A percentile compares a stretch with the other conserved stretches of the same genome.
Conservation (phyloP, 257 asterid species). For the Nicotiana paniculata region DNA sequence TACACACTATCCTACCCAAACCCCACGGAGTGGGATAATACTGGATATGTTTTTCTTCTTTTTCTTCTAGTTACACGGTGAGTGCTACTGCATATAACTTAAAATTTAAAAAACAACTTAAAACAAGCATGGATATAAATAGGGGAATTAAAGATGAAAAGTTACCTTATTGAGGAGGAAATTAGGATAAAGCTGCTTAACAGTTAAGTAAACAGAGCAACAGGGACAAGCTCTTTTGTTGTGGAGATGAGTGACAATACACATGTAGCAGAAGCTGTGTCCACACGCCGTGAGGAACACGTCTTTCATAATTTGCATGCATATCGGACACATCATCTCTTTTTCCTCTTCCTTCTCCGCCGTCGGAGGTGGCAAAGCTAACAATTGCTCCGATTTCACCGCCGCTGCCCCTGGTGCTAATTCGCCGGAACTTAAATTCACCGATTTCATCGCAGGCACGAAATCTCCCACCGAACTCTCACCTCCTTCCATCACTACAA, state of each 20-base stretch:
- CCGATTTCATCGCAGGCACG: conserved; percentile 48
- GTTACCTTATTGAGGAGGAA: conserved; percentile 81
- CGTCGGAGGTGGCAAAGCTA: background rate
- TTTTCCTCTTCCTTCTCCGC: conserved; percentile 36
- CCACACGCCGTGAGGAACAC: conserved; percentile 86
- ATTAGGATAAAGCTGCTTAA: conserved; percentile 69
- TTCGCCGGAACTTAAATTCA: conserved; percentile 10
- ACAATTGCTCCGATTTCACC: background rate
- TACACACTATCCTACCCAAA: too few relatives aligned
- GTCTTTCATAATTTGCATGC: conserved; percentile 86
- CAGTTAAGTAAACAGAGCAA: conserved; percentile 66
- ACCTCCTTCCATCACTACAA: conserved; percentile 20
- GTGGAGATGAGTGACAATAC: conserved; percentile 74
- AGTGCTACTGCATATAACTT: too few relatives aligned
- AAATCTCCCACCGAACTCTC: conserved; percentile 36
- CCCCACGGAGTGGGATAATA: too few relatives aligned
- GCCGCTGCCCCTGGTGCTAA: conserved; percentile 6
- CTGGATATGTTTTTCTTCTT: too few relatives aligned
- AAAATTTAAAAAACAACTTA: background rate
- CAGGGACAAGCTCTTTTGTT: conserved; percentile 91
- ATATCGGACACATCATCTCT: conserved; percentile 83
- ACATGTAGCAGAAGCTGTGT: conserved; percentile 88
- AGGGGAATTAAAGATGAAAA: too few relatives aligned
- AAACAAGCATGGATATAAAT: too few relatives aligned
- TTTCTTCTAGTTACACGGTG: too few relatives aligned